Base-by-base conservation (phyloP, 192 early-diverging fungal genomes). In the Coemansia sp. region DNA sequence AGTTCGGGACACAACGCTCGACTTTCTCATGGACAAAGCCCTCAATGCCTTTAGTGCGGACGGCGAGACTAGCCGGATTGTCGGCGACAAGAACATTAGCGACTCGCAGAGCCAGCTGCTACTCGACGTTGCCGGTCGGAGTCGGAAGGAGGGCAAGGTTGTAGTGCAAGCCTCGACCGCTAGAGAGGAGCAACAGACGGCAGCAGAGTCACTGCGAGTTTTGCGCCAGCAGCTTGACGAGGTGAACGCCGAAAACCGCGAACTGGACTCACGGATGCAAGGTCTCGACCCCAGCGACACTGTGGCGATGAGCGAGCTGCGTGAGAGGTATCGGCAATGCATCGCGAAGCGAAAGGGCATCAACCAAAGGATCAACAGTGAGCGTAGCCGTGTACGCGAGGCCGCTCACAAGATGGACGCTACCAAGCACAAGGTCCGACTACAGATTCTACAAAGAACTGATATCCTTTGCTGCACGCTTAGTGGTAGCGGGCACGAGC, bases 381-480 rank as follows among this genome's bases (percentile, higher is more conserved):
- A 79, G 56, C 76, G 73, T 4, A 67, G 45, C 16, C 75, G 75
- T 13, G 78, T 84, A 13, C 79, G 76, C 41, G 84, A 83, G 42
- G 72, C 70, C 1, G 45, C 72, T 6, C 64, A 81, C 41, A 67
- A 77, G 4, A 70, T 89, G 37, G 70, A 92, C 21, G 74, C 79
- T 16, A 78, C 84, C 1, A 82, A 85, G 61, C 77, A 85, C 65
- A 66, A 84, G 46, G 74, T 89, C 3, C 87, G 90, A 3, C 68
- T 88, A 59, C 87, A 89, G 63, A 85, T 95, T 24, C 65, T 97
- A 69, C 62, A 83, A 41, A 87, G 90, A 16, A 92, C 93, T 0
- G 94, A 98, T 82, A 88, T 97, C 44, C 84, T 94, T 19, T 91
- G 90, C 61, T 87, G 89, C 48, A 98, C 97, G 3, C 79, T 98